These are phyloP conservation scores for Rhodotorula kratochvilovae DNA, from an alignment of 768 basidiomycete genomes.

Conservation along the genomic window DNA sequence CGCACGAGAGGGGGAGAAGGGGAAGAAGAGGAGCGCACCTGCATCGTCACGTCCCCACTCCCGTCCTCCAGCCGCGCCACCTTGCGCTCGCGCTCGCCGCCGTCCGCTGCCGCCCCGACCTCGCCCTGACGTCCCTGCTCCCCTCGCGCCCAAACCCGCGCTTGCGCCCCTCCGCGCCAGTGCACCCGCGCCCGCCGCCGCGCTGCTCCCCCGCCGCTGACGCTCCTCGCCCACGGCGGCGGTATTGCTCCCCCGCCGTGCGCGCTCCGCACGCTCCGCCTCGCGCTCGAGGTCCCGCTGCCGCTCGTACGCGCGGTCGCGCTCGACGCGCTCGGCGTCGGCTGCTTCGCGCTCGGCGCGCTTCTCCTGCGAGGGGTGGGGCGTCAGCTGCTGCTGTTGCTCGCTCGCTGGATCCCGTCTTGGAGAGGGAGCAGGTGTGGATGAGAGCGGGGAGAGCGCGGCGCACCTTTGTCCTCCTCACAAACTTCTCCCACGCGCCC, in stretches of 20 bases:
- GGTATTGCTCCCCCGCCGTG: constrained; percentile 4
- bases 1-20: background rate
- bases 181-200: background rate
- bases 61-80: background rate
- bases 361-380: constrained; percentile 48
- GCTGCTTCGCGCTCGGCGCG: constrained; percentile 29
- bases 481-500: constrained; percentile 77
- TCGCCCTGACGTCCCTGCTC: constrained; percentile 7
- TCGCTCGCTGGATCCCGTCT: too few species aligned
- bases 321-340: constrained; percentile 22
- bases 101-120: background rate
- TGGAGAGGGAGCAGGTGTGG: too few species aligned
- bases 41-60: background rate
- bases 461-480: constrained; percentile 79
- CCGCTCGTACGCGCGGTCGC: constrained; percentile 11
- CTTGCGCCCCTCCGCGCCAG: constrained; percentile 9
- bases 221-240: background rate
- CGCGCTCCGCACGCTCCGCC: background rate
- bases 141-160: constrained; percentile 3
- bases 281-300: constrained; percentile 23
- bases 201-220: background rate
- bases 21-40: background rate
- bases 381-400: background rate
- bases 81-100: background rate
- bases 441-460: too few species aligned